Conservation (phyloP, 2,329 filamentous ascomycete genomes). For the Epichloe uncinata region DNA sequence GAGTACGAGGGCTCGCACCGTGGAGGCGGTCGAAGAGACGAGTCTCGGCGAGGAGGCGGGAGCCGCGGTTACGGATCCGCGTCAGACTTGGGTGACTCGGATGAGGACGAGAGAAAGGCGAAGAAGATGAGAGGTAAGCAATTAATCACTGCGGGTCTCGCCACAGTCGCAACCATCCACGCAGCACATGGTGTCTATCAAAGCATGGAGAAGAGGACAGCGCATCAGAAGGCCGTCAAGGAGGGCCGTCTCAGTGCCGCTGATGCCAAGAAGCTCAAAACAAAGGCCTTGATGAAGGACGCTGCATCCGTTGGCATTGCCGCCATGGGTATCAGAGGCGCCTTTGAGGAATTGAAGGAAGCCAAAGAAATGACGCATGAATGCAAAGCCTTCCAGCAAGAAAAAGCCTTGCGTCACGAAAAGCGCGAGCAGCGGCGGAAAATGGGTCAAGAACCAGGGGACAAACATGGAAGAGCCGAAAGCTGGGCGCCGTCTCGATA, state of each 20-base stretch:
- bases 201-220: slow-evolving; percentile 43
- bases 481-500: slow-evolving; percentile 29
- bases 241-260: slow-evolving; percentile 37
- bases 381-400: slow-evolving; percentile 33
- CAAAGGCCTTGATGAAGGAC: slow-evolving; percentile 42
- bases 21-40: slow-evolving; percentile 24
- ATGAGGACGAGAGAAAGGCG: slow-evolving; percentile 39
- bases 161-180: slow-evolving; percentile 46
- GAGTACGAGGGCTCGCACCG: slow-evolving; percentile 32
- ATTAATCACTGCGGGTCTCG: slow-evolving; percentile 41
- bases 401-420: slow-evolving; percentile 36
- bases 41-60: slow-evolving; percentile 21
- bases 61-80: slow-evolving; percentile 35
- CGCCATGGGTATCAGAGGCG: slow-evolving; percentile 43
- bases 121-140: slow-evolving; percentile 51
- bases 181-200: slow-evolving; percentile 45
- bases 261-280: slow-evolving; percentile 43
- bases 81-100: slow-evolving; percentile 44
- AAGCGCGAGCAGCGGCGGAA: slow-evolving; percentile 27
- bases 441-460: slow-evolving; percentile 15
- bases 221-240: slow-evolving; percentile 38
- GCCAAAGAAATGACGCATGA: slow-evolving; percentile 36
- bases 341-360: slow-evolving; percentile 42
- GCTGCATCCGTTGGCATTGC: slow-evolving; percentile 46
- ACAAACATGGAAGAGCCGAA: slow-evolving; percentile 28